phyloP scores from a whole-genome alignment of 2,329 filamentous ascomycete species.

The Coleophoma eucalyptorum region DNA sequence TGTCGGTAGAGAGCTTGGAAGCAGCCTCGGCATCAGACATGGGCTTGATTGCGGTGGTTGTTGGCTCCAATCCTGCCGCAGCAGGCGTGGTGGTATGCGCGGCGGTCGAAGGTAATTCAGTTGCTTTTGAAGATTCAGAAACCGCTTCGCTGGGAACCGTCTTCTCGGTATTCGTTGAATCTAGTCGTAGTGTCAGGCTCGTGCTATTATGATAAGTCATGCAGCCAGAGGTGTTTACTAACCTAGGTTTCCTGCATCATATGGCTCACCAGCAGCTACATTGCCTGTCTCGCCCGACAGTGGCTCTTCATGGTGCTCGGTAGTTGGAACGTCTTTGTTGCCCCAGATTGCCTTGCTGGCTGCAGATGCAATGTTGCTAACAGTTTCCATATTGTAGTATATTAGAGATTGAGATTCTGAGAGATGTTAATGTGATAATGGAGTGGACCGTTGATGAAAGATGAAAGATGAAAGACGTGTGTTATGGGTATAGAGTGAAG shows the following conservation, averaged over 20 bases:
- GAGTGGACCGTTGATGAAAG: no score
- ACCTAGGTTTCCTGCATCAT: conserved; percentile 73
- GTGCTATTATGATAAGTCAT: neutral
- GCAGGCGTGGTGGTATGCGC: no score
- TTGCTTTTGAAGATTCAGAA: no score
- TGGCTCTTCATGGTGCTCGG: conserved; percentile 49
- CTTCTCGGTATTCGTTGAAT: neutral
- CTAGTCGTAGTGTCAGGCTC: neutral
- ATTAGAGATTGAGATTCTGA: no score
- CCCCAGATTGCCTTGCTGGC: conserved; percentile 41
- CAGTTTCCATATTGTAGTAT: conserved; percentile 52
- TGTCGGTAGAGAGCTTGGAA: neutral
- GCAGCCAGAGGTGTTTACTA: conserved; percentile 13
- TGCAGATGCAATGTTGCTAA: conserved; percentile 49
- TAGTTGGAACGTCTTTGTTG: conserved; percentile 1
- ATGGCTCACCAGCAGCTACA: conserved; percentile 67
- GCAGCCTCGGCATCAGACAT: no score
- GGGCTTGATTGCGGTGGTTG: no score
- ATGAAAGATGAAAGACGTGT: no score
- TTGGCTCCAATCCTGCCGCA: no score
- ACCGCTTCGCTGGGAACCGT: neutral
- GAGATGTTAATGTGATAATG: no score
- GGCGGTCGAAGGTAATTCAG: no score
- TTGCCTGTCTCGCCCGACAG: conserved; percentile 67
- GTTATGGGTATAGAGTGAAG: no score